A percentile compares a stretch with the other conserved stretches of the same genome.
phyloP scores from a whole-genome alignment of 352 stramenopile species.

The Globisporangium apiculatum region DNA sequence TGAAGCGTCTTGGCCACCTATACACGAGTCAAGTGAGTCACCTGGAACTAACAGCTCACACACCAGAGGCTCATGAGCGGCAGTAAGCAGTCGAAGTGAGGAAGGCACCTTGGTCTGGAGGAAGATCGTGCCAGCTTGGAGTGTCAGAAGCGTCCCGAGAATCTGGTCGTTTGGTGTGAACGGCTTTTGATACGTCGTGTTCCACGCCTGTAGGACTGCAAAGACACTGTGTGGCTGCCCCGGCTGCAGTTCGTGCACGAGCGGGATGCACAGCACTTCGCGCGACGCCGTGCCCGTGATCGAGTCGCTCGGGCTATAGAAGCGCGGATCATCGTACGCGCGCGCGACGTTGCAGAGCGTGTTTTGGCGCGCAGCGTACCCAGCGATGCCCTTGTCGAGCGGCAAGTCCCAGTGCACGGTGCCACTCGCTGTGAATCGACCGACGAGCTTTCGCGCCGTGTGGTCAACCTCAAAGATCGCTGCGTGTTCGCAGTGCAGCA shows the following conservation, averaged over 20 bases:
- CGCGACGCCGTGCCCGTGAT: conserved; percentile 49
- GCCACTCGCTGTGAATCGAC: conserved; percentile 31
- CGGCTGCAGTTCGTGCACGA: conserved; percentile 47
- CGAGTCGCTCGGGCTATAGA: conserved; percentile 70
- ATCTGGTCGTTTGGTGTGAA: conserved; percentile 77
- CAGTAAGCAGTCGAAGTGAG: not conserved
- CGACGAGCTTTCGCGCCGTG: conserved; percentile 25
- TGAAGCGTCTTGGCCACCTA: conserved; percentile 36
- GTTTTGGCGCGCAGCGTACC: conserved; percentile 45
- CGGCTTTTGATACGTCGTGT: conserved; percentile 60
- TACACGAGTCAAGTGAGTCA: too few species aligned
- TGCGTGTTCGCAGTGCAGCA: conserved; percentile 68
- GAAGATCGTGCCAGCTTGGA: conserved; percentile 53
- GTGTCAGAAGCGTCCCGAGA: conserved; percentile 40
- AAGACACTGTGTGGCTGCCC: conserved; percentile 34
- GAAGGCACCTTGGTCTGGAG: conserved; percentile 30
- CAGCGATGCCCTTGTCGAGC: conserved; percentile 63
- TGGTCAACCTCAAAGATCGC: conserved; percentile 58
- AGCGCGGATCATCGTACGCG: conserved; percentile 66
- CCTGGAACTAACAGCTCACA: not conserved
- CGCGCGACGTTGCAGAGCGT: conserved; percentile 49
- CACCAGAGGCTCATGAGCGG: not conserved
- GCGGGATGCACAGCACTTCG: conserved; percentile 58
- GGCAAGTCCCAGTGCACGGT: conserved; percentile 50
- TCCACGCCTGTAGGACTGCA: conserved; percentile 62